These are phyloP conservation scores for Syncephalastrum contaminatum DNA, from an alignment of 371 early-diverging fungal genomes.

Conservation along the genomic window DNA sequence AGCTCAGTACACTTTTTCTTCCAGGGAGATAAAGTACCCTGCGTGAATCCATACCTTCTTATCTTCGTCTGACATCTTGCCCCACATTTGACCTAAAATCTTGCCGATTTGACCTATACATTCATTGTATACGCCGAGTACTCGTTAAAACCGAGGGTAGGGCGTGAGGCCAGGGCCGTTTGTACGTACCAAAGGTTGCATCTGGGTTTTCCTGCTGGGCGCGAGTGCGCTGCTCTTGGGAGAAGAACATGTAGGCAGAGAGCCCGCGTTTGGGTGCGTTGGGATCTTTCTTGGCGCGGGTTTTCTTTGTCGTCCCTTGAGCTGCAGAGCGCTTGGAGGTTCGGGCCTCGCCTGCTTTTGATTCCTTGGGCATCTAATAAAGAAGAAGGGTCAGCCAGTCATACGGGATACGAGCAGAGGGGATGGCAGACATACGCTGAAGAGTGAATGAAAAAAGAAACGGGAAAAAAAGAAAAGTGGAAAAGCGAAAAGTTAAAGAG, in stretches of 20 bases:
- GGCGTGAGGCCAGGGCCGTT: not conserved
- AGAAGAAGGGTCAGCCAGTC: not conserved
- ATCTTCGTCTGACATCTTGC: slow-evolving; percentile 58
- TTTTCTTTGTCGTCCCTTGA: slow-evolving; percentile 12
- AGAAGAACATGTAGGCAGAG: slow-evolving; percentile 79
- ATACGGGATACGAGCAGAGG: not conserved
- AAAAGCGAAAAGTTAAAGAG: not conserved
- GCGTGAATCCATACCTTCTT: slow-evolving; percentile 42
- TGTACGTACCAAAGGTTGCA: slow-evolving; percentile 58
- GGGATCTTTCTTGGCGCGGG: slow-evolving; percentile 56
- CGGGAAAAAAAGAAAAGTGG: not conserved
- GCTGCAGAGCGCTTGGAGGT: slow-evolving; percentile 15
- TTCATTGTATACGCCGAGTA: not conserved
- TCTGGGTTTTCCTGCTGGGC: slow-evolving; percentile 73
- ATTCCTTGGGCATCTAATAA: slow-evolving; percentile 21
- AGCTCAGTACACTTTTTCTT: too few relatives aligned
- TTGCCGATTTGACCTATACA: slow-evolving; percentile 63
- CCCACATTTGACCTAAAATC: slow-evolving; percentile 80
- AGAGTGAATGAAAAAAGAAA: not conserved
- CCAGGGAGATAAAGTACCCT: not conserved
- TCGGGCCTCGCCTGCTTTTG: slow-evolving; percentile 13
- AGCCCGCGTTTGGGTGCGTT: slow-evolving; percentile 80
- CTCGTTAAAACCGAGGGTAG: too few relatives aligned
- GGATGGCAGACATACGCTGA: not conserved
- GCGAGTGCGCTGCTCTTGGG: slow-evolving; percentile 63